phyloP scores from a whole-genome alignment of 139 green algal genomes.

The Mesotaenium endlicherianum region DNA sequence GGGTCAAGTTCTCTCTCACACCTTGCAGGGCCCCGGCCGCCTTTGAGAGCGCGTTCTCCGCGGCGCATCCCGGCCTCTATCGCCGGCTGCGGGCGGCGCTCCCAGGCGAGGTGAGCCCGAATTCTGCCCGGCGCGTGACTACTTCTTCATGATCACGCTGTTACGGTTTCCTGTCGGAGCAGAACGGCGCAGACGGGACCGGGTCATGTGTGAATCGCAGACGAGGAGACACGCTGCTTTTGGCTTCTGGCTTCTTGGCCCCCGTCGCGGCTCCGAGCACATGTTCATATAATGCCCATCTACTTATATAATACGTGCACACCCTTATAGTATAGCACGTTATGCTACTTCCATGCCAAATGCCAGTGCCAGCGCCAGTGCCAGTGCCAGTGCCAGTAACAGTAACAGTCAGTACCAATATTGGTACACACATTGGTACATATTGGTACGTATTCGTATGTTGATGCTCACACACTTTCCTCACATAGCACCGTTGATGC shows the following conservation, averaged over 20 bases:
- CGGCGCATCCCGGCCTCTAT: slow-evolving; percentile 23
- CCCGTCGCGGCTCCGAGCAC: too few relatives aligned
- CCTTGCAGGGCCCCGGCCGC: slow-evolving; percentile 6
- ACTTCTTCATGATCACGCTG: not conserved
- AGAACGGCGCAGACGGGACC: not conserved
- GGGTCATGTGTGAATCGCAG: not conserved
- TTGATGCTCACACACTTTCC: too few relatives aligned
- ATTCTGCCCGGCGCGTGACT: not conserved
- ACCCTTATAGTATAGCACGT: too few relatives aligned
- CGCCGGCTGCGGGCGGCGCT: not conserved
- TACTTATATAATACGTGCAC: too few relatives aligned
- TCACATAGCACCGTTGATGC: too few relatives aligned
- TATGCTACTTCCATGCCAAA: not conserved
- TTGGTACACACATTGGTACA: not conserved
- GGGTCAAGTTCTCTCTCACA: not conserved
- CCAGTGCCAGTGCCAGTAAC: not conserved
- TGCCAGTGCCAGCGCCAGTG: not conserved
- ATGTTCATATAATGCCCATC: too few relatives aligned
- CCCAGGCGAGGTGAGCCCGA: not conserved
- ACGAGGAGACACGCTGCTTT: not conserved
- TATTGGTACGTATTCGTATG: too few relatives aligned
- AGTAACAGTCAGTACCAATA: not conserved
- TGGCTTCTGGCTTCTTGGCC: not conserved
- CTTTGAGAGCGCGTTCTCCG: slow-evolving; percentile 22
- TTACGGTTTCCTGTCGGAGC: not conserved